Base-by-base conservation (phyloP, 2,329 filamentous ascomycete species). In the Triangularia verruculosa region DNA sequence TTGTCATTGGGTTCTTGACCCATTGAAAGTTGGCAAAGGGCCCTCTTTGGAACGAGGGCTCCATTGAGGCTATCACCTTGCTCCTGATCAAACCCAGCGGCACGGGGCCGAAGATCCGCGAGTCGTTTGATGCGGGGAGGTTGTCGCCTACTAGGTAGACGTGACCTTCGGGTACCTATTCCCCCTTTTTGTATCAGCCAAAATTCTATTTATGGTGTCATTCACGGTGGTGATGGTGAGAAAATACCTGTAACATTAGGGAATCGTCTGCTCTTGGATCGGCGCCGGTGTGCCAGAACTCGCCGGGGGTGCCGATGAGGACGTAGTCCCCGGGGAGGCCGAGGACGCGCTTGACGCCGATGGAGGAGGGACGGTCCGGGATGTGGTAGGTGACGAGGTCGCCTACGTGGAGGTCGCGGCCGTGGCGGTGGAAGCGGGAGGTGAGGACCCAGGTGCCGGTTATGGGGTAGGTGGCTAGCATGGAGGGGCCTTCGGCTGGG, bases 111-210 rank as follows among this genome's bases (percentile, higher is more conserved):
- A 90, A 97, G 47, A 88, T 81, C 66, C 95, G 87, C 52, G 93
- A 97, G 79, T 99, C 95, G 68, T 92, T 82, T 24, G 93, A 97
- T 71, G 86, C 89, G 2, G 86, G 82, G 66, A 97, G 73, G 75
- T 98, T 98, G 76, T 99, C 95, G 2, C 95, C 95, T 2, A 88
- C 86, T 6, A 97, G 80, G 86, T 92, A 98, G 72, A 93, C 96
- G 80, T 99, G 95, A 1, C 95, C 95, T 72, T 90, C 82, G 0
- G 95, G 95, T 15, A 99, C 87, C 91, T 96, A 72, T 8, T 12
- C 13, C 3, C 7, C 13, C 12, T n/a, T 6, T 4, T 13, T 15
- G 8, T 15, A 24, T 51, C 43, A 24, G 6, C 6, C n/a, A 4
- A 2, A 4, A 4, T n/a, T 17, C 22, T 7, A 11, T 51, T 3